Conservation (phyloP, 78 protist species). For the Anaeramoeba flamelloides region DNA sequence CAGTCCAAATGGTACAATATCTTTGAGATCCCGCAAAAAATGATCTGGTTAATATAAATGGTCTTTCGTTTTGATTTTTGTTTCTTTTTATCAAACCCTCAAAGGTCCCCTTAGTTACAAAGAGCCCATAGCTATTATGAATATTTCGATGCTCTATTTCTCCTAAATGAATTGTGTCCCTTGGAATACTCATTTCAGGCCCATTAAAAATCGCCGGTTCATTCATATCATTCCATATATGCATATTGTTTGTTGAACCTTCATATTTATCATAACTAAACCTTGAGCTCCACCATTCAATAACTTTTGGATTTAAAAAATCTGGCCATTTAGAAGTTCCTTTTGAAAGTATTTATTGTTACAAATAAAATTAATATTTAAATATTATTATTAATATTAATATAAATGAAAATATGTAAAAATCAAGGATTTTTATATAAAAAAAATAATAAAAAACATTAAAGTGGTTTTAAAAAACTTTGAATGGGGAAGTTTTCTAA, state of each 20-base stretch:
- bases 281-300: constrained; percentile 71
- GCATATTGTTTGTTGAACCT: constrained; percentile 56
- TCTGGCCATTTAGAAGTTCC: constrained; percentile 71
- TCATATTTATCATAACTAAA: constrained; percentile 13
- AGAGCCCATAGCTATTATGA: constrained; percentile 87
- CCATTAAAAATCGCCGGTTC: constrained; percentile 93
- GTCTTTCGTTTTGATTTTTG: constrained; percentile 46
- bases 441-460: too few species aligned
- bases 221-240: constrained; percentile 97
- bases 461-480: too few species aligned
- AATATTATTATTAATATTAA: too few species aligned
- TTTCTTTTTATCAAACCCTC: constrained; percentile 42
- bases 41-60: constrained; percentile 91
- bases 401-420: too few species aligned
- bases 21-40: constrained; percentile 82
- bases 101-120: constrained; percentile 37
- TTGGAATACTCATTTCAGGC: constrained; percentile 87
- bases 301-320: constrained; percentile 47
- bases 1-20: constrained; percentile 98
- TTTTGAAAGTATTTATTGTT: too few species aligned
- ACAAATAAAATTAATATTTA: too few species aligned
- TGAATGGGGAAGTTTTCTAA: too few species aligned
- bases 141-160: constrained; percentile 70
- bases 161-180: constrained; percentile 56
- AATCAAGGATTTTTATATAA: too few species aligned